A percentile compares a stretch with the other conserved stretches of the same genome.
Conservation (phyloP, 768 basidiomycete genomes). For the Mycena polygramma region DNA sequence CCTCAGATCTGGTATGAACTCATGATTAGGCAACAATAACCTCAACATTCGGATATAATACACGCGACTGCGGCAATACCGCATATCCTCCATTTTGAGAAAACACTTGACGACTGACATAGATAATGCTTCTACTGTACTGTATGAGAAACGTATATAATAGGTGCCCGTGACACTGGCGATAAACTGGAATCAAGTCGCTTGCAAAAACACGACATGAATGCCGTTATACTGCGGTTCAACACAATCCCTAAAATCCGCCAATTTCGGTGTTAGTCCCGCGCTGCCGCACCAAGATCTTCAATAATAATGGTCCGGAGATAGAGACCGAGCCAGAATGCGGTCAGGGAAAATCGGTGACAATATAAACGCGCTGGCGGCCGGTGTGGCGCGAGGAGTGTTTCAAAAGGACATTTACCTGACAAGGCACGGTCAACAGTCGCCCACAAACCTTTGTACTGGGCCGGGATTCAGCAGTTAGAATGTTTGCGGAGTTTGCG, state of each 20-base stretch:
- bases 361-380: not conserved
- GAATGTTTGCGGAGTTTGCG: not conserved
- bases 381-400: not conserved
- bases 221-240: constrained; percentile 21
- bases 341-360: not conserved
- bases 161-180: constrained; percentile 18
- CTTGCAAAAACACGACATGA: not conserved
- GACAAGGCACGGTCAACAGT: not conserved
- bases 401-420: not conserved
- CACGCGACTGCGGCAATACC: constrained; percentile 1
- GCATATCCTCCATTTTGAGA: constrained; percentile 9
- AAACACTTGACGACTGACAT: constrained; percentile 31
- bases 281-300: constrained; percentile 1
- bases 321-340: not conserved
- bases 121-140: constrained; percentile 33
- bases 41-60: not conserved
- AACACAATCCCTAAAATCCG: constrained; percentile 10
- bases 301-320: constrained; percentile 7
- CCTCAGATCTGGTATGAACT: constrained; percentile 10
- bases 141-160: constrained; percentile 23
- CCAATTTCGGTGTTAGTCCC: constrained; percentile 20
- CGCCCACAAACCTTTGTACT: not conserved
- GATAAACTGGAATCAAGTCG: not conserved
- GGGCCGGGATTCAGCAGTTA: too few species aligned
- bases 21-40: not conserved